Evolutionary conservation across 768 basidiomycete genomes (phyloP).

Genomic region (Ramaria rubella): DNA sequence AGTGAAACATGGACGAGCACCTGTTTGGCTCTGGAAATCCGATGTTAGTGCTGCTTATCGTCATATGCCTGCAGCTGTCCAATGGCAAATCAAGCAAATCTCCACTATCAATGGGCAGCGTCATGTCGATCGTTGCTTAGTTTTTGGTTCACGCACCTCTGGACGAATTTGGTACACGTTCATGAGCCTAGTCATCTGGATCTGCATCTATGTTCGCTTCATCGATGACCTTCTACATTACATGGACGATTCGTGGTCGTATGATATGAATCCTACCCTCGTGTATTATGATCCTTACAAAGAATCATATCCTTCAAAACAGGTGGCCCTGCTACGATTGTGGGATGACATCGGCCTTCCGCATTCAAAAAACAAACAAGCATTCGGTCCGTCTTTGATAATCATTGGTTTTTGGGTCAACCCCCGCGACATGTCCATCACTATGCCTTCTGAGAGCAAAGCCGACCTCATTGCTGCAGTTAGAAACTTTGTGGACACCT

Average conservation of each 20-base stretch:
- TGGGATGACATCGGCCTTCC: conserved; percentile 37
- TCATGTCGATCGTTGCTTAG: conserved; percentile 27
- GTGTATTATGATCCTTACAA: conserved; percentile 28
- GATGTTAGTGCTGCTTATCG: conserved; percentile 34
- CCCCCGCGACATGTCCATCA: conserved; percentile 25
- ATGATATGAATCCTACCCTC: conserved; percentile 14
- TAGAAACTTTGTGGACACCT: conserved; percentile 2
- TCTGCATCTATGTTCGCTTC: conserved; percentile 18
- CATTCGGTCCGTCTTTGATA: conserved; percentile 24
- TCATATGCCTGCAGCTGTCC: conserved; percentile 29
- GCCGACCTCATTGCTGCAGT: conserved; percentile 15
- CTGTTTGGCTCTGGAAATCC: conserved; percentile 27
- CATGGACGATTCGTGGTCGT: conserved; percentile 21
- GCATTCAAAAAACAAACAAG: conserved; percentile 34
- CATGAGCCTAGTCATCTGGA: conserved; percentile 31
- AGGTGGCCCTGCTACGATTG: conserved; percentile 29
- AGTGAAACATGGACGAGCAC: conserved; percentile 1
- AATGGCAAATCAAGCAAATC: conserved; percentile 38
- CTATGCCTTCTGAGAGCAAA: conserved; percentile 17
- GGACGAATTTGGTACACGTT: conserved; percentile 26
- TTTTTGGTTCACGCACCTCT: conserved; percentile 28
- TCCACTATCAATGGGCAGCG: conserved; percentile 14
- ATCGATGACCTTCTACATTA: conserved; percentile 23
- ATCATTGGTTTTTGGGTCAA: conserved; percentile 38
- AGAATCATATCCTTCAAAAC: conserved; percentile 22